Conservation (phyloP, 257 asterid species). For the Solanum clarkiae region DNA sequence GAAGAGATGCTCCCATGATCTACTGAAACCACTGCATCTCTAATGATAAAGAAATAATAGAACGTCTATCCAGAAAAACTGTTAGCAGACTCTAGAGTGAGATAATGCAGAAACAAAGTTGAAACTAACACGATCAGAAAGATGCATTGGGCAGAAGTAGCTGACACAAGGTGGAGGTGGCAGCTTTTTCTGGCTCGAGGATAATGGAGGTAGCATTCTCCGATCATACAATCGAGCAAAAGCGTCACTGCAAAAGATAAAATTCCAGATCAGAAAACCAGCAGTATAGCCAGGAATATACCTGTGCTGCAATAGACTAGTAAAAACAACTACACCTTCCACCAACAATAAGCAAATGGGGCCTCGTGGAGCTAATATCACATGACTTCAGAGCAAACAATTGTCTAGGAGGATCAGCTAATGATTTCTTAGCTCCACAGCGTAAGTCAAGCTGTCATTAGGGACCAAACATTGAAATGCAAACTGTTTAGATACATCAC, state of each 20-base stretch:
- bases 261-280: not conserved
- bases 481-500: not conserved
- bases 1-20: not conserved
- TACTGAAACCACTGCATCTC: not conserved
- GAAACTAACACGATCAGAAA: constrained; percentile 66
- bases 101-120: not conserved
- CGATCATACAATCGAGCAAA: constrained; percentile 97
- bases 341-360: constrained; percentile 95
- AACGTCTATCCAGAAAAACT: not conserved
- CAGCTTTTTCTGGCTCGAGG: constrained; percentile 74
- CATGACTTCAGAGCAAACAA: constrained; percentile 77
- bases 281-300: not conserved
- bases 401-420: constrained; percentile 81
- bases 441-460: constrained; percentile 86
- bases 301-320: not conserved
- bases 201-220: constrained; percentile 90
- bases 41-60: not conserved
- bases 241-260: constrained; percentile 64
- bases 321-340: constrained; percentile 50
- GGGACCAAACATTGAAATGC: not conserved
- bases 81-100: not conserved
- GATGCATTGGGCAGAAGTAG: constrained; percentile 97
- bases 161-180: constrained; percentile 88
- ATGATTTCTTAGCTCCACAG: constrained; percentile 71
- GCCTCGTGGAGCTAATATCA: constrained; percentile 82